Evolutionary conservation across 306 rosid genomes (phyloP), one percentile per base, ranked within the genome.

Genomic region (Hippophae gyantsensis): DNA sequence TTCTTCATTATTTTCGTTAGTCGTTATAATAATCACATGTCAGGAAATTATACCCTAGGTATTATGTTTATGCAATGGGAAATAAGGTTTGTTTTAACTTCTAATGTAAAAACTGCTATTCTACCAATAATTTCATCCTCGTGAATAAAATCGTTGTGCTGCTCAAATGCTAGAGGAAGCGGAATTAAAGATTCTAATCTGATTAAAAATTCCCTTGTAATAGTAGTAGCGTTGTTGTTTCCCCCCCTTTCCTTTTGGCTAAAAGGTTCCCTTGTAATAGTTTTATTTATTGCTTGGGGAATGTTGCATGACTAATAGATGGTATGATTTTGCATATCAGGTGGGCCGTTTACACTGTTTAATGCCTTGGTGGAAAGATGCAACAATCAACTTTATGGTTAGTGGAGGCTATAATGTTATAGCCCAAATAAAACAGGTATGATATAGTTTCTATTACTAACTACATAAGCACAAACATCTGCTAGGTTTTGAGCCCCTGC

Each of bases 341-440:
- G 79, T 81, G 5, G 84, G 84, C 23, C 81, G 84, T 32, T 78
- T 81, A 68, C 84, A 81, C 61, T 78, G 81, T 61, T 65, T 78
- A 43, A 63, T 72, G 27, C 84, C 87, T 56, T 81, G 87, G 84
- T 81, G 87, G 84, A 63, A 78, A 54, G 81, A 81, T 40, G 72
- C 84, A 57, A 81, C 75, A 6, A 43, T 81, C 51, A 72, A 50
- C 66, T 81, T 78, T 59, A 81, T 81, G 61, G 44, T 3, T 6
- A 72, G 84, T 6, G 87, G 84, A 41, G 87, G 87, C 42, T 81
- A 81, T 38, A 75, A 81, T 58, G 81, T 81, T 13, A 7, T 44
- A 56, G 57, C 72, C n/a, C 61, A 69, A 51, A 75, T 81, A 51
- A 72, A 81, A 56, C 73, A 78, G 79, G 87, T 75, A 71, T 1